phyloP scores from a whole-genome alignment of 306 rosid species.

The Abrus pulchellus region DNA sequence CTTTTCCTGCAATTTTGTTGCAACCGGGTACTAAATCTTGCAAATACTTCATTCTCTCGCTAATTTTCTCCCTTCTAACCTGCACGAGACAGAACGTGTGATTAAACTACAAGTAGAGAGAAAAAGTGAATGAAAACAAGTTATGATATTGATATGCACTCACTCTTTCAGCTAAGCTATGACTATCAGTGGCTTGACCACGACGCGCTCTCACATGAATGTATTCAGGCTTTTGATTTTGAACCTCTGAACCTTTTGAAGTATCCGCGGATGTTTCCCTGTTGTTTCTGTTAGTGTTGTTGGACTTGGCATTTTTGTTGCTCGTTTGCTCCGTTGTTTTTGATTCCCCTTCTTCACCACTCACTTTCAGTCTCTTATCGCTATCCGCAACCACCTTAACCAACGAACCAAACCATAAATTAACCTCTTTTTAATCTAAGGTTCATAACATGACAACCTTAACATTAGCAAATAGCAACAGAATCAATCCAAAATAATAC shows the following conservation, averaged over 20 bases:
- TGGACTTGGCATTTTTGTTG: conserved; percentile 47
- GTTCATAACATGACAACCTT: neutral
- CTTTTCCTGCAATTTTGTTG: conserved; percentile 90
- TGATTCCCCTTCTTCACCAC: conserved; percentile 75
- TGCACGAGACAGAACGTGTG: conserved; percentile 24
- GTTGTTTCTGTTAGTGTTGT: conserved; percentile 47
- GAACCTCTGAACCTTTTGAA: conserved; percentile 80
- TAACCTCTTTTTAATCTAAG: neutral
- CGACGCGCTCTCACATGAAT: conserved; percentile 96
- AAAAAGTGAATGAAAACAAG: too few relatives aligned
- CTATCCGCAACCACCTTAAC: conserved; percentile 57
- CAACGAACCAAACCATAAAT: neutral
- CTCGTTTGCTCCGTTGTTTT: conserved; percentile 64
- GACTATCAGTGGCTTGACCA: conserved; percentile 98
- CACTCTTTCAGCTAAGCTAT: conserved; percentile 95
- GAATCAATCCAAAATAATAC: too few relatives aligned
- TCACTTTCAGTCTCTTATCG: conserved; percentile 61
- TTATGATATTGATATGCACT: conserved; percentile 28
- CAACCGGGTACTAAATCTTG: conserved; percentile 98
- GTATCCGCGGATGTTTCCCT: conserved; percentile 63
- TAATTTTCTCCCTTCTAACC: conserved; percentile 93
- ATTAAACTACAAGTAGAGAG: too few relatives aligned
- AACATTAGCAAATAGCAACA: neutral
- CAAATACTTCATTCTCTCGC: conserved; percentile 92
- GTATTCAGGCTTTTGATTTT: conserved; percentile 83